Evolutionary conservation across 2,329 filamentous ascomycete genomes (phyloP).

Genomic region (Penicillium sp.): DNA sequence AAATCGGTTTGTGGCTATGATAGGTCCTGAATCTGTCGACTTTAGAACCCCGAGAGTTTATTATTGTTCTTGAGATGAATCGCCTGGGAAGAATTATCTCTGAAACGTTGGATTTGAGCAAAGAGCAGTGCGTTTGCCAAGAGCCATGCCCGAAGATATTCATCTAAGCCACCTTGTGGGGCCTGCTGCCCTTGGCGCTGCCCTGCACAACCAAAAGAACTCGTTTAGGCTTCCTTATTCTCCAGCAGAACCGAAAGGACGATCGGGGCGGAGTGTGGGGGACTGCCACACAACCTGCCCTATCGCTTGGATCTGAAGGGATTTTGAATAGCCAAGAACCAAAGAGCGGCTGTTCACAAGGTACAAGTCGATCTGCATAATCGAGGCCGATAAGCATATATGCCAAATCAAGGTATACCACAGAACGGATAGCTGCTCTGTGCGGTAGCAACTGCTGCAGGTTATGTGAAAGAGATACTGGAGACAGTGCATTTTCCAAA

Average conservation of each 20-base stretch:
- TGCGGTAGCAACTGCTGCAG: too few relatives aligned
- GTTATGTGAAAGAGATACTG: too few relatives aligned
- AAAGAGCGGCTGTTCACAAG: not conserved
- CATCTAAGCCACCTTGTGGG: constrained; percentile 22
- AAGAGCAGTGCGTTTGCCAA: constrained; percentile 6
- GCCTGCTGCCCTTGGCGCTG: constrained; percentile 1
- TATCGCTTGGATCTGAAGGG: not conserved
- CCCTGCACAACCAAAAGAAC: not conserved
- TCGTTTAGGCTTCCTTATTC: constrained; percentile 8
- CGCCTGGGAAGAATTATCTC: too few relatives aligned
- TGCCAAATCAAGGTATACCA: too few relatives aligned
- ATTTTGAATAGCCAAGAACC: not conserved
- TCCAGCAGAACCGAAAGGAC: not conserved
- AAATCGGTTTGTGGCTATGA: not conserved
- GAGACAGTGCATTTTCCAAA: too few relatives aligned
- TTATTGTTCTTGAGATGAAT: not conserved
- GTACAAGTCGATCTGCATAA: not conserved
- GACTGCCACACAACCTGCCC: not conserved
- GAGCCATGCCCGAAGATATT: constrained; percentile 1
- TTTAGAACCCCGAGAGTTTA: not conserved
- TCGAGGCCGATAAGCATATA: too few relatives aligned
- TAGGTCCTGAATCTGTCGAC: not conserved
- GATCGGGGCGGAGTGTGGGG: not conserved
- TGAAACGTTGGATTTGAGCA: not conserved
- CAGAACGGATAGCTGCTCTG: too few relatives aligned